Conservation (phyloP, 805 yeast species). For the Komagataella pastoris region DNA sequence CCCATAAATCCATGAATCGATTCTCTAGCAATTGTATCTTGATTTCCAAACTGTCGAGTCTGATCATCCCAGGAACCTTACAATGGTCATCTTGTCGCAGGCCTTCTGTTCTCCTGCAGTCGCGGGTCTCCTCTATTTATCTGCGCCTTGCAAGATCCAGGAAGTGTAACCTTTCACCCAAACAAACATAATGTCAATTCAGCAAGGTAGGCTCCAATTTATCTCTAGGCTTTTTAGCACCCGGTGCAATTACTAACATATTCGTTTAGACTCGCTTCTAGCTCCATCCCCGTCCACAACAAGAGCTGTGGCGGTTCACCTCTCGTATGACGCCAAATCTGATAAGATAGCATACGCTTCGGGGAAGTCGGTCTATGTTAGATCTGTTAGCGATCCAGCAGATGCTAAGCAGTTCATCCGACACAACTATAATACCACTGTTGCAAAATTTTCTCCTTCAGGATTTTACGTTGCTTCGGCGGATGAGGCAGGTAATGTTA, state of each 20-base stretch:
- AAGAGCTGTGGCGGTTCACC: conserved; percentile 55
- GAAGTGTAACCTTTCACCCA: neutral
- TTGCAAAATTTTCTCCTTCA: conserved; percentile 77
- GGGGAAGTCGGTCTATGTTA: conserved; percentile 67
- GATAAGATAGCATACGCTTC: conserved; percentile 69
- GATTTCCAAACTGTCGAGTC: too few species aligned
- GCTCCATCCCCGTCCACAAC: conserved; percentile 77
- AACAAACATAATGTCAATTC: neutral
- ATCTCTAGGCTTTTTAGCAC: neutral
- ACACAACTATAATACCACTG: conserved; percentile 64
- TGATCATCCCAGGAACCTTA: too few species aligned
- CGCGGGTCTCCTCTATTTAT: neutral
- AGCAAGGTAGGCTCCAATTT: neutral
- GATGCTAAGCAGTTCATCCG: conserved; percentile 54
- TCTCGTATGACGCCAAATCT: conserved; percentile 60
- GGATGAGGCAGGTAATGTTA: conserved; percentile 80
- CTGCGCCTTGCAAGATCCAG: neutral
- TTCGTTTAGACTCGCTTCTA: conserved; percentile 21
- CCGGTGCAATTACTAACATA: conserved; percentile 3
- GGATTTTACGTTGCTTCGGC: conserved; percentile 89
- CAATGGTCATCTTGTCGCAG: neutral
- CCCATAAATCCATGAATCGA: neutral
- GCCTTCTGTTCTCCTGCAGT: neutral
- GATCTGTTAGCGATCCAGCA: conserved; percentile 44
- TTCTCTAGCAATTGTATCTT: neutral